phyloP scores from a whole-genome alignment of 2,329 filamentous ascomycete genomes.

The Scedosporium minutisporum region DNA sequence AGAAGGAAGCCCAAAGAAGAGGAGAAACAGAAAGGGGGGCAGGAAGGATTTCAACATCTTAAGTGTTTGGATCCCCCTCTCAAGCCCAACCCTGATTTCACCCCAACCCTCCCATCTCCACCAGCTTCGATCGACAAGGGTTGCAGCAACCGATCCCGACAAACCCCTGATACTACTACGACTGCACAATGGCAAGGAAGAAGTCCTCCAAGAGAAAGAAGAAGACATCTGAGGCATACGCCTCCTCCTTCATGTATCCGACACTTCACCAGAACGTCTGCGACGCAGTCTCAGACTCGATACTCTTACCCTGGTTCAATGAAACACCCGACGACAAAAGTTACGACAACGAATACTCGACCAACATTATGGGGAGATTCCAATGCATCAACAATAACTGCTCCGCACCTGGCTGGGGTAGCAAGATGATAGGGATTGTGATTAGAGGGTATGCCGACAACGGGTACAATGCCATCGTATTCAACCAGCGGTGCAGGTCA shows the following conservation, averaged over 20 bases:
- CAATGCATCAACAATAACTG: slow-evolving; percentile 19
- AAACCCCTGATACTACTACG: neutral
- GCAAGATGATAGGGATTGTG: slow-evolving; percentile 21
- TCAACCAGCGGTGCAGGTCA: slow-evolving; percentile 23
- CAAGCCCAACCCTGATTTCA: too few relatives aligned
- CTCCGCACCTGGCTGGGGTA: slow-evolving; percentile 17
- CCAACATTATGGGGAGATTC: slow-evolving; percentile 23
- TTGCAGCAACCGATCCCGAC: too few relatives aligned
- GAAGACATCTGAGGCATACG: neutral
- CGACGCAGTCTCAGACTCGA: slow-evolving; percentile 5
- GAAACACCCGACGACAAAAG: slow-evolving; percentile 9
- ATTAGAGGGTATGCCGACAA: slow-evolving; percentile 20
- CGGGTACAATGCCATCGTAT: slow-evolving; percentile 26
- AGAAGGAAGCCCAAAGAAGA: too few relatives aligned
- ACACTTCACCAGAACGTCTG: slow-evolving; percentile 7
- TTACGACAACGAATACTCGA: slow-evolving; percentile 15
- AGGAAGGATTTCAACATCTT: too few relatives aligned
- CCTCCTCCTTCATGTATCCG: slow-evolving; percentile 2
- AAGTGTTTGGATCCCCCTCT: too few relatives aligned
- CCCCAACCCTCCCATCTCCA: too few relatives aligned
- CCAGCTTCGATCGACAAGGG: too few relatives aligned
- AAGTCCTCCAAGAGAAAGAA: neutral
- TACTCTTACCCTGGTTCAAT: slow-evolving; percentile 14
- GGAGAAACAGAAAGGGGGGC: too few relatives aligned
- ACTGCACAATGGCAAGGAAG: neutral